phyloP scores from a whole-genome alignment of 1,139 yeast genomes.

The Taphrina flavorubra region DNA sequence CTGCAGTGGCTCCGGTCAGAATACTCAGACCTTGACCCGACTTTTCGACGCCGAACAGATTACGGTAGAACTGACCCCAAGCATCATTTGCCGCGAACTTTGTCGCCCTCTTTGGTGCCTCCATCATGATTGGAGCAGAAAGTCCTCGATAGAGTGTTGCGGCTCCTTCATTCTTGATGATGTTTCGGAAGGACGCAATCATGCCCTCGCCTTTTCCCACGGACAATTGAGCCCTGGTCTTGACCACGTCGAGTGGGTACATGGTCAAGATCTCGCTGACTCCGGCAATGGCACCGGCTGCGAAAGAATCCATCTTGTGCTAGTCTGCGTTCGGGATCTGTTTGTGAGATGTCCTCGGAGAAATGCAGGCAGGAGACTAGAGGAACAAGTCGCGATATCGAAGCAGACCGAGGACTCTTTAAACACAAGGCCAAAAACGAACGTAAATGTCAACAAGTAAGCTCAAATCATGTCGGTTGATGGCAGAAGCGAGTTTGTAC shows the following conservation, averaged over 20 bases:
- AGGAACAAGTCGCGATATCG: neutral
- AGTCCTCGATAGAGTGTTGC: slow-evolving; percentile 36
- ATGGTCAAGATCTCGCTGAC: slow-evolving; percentile 91
- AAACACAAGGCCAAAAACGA: no score
- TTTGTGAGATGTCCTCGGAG: neutral
- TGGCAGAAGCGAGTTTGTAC: neutral
- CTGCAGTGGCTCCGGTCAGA: slow-evolving; percentile 97
- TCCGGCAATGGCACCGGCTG: slow-evolving; percentile 97
- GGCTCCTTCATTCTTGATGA: slow-evolving; percentile 80
- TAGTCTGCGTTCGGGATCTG: neutral
- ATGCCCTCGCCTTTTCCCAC: slow-evolving; percentile 67
- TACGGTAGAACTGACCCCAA: slow-evolving; percentile 86
- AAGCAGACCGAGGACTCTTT: no score
- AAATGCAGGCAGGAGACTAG: neutral
- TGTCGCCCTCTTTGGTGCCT: slow-evolving; percentile 98
- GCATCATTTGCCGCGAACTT: slow-evolving; percentile 98
- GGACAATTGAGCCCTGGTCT: slow-evolving; percentile 93
- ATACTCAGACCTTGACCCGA: slow-evolving; percentile 85
- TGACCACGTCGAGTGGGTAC: slow-evolving; percentile 98
- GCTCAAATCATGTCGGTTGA: no score
- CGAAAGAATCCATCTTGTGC: slow-evolving; percentile 54
- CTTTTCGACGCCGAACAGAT: slow-evolving; percentile 68
- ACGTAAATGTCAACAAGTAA: no score
- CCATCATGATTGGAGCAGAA: slow-evolving; percentile 93
- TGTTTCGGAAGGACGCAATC: slow-evolving; percentile 78